A percentile compares a stretch with the other conserved stretches of the same genome.
Conservation (phyloP, 2,329 filamentous ascomycete genomes). For the Penicillium freii region DNA sequence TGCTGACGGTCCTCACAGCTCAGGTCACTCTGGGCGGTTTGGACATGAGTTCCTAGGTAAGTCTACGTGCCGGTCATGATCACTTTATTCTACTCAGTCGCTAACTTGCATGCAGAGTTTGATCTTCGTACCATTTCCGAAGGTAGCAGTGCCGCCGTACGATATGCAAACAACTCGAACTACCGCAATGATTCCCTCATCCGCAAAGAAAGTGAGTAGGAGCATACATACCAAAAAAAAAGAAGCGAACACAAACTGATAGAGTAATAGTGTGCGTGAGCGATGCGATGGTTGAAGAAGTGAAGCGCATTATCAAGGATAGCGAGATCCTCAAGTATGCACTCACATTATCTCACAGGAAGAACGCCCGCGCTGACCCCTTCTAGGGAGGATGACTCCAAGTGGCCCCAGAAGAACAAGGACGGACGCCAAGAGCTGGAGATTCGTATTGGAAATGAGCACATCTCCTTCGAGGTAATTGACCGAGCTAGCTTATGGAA, state of each 20-base stretch:
- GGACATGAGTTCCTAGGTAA: constrained; percentile 96
- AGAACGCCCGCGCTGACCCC: constrained; percentile 23
- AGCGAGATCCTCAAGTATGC: constrained; percentile 94
- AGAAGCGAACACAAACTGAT: neutral
- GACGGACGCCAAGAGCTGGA: constrained; percentile 96
- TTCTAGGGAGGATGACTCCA: constrained; percentile 87
- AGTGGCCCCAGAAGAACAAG: constrained; percentile 99
- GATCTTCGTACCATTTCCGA: constrained; percentile 92
- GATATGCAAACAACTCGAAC: constrained; percentile 99
- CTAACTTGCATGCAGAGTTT: constrained; percentile 65
- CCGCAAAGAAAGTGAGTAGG: constrained; percentile 89
- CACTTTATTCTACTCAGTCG: constrained; percentile 17
- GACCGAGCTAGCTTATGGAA: neutral
- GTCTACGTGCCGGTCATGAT: constrained; percentile 21
- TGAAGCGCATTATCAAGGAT: constrained; percentile 94
- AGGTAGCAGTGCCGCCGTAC: constrained; percentile 85
- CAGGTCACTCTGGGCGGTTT: constrained; percentile 94
- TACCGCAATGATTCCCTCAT: constrained; percentile 98
- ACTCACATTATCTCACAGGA: neutral
- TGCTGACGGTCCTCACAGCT: constrained; percentile 60
- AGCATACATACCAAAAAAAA: neutral
- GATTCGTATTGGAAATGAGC: constrained; percentile 87
- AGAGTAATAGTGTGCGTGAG: constrained; percentile 81
- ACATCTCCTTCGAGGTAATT: constrained; percentile 91
- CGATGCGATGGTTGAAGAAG: constrained; percentile 83